These are phyloP conservation scores for Penicillium steckii DNA, from an alignment of 495 filamentous ascomycete genomes.

Conservation along the genomic window DNA sequence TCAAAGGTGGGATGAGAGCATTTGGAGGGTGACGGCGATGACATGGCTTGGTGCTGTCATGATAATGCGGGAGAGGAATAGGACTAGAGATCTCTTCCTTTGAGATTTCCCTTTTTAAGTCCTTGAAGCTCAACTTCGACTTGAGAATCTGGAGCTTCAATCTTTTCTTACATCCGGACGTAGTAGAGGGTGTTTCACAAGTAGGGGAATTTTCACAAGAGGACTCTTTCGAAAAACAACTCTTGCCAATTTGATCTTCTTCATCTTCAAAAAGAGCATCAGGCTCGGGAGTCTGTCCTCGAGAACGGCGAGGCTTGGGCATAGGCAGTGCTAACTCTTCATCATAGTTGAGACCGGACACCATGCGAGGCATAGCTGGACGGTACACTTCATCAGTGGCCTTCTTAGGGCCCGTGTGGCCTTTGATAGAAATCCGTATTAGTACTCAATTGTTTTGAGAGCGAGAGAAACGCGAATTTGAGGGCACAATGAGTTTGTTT, in stretches of 20 bases:
- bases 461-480: no score
- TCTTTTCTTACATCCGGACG: constrained; percentile 22
- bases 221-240: no score
- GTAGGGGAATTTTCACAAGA: constrained; percentile 6
- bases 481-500: no score
- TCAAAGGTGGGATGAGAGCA: background rate
- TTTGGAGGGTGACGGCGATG: background rate
- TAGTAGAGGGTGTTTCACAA: background rate
- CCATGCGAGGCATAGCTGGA: constrained; percentile 12
- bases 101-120: constrained; percentile 28
- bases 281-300: background rate
- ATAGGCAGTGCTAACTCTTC: constrained; percentile 30
- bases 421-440: no score
- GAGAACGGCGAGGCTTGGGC: constrained; percentile 25
- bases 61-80: constrained; percentile 3
- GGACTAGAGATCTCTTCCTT: constrained; percentile 10
- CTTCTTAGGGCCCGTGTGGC: background rate
- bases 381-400: background rate
- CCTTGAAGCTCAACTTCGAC: constrained; percentile 36
- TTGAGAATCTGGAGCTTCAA: constrained; percentile 26
- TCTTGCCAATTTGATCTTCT: no score
- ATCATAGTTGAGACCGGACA: constrained; percentile 29
- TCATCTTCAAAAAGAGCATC: background rate
- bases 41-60: background rate
- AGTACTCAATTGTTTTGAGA: no score